phyloP scores from a whole-genome alignment of 345 rosid genomes.

The Populus tremula region DNA sequence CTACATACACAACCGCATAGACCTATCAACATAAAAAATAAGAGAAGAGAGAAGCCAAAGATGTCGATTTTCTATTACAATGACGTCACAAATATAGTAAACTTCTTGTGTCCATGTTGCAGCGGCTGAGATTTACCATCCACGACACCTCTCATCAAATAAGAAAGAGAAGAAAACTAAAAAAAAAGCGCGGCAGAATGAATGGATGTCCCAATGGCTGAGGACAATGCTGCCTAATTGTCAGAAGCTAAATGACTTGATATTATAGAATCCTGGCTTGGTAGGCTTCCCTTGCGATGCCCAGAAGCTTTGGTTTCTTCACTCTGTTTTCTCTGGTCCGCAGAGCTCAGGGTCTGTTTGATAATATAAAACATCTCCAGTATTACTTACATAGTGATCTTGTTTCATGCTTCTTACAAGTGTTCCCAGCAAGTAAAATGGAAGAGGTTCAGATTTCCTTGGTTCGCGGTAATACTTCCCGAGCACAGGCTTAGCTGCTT shows the following conservation, averaged over 20 bases:
- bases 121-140: not conserved
- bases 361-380: conserved; percentile 74
- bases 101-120: not conserved
- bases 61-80: not conserved
- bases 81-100: not conserved
- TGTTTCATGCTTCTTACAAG: conserved; percentile 51
- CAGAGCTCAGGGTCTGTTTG: conserved; percentile 45
- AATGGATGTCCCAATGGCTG: not conserved
- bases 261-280: conserved; percentile 2
- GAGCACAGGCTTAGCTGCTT: conserved; percentile 66
- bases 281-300: not conserved
- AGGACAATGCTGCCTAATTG: not conserved
- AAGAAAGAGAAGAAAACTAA: not conserved
- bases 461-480: conserved; percentile 88
- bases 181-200: not conserved
- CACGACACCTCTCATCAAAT: not conserved
- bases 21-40: too few relatives aligned
- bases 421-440: conserved; percentile 56
- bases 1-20: too few relatives aligned
- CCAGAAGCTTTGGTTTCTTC: not conserved
- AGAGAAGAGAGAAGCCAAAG: not conserved
- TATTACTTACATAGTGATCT: conserved; percentile 76
- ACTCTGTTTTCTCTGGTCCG: conserved; percentile 6
- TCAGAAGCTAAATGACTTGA: not conserved
- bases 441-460: conserved; percentile 60